Evolutionary conservation across 2,329 filamentous ascomycete species (phyloP).

Genomic region (Phyllosticta citribraziliensis): DNA sequence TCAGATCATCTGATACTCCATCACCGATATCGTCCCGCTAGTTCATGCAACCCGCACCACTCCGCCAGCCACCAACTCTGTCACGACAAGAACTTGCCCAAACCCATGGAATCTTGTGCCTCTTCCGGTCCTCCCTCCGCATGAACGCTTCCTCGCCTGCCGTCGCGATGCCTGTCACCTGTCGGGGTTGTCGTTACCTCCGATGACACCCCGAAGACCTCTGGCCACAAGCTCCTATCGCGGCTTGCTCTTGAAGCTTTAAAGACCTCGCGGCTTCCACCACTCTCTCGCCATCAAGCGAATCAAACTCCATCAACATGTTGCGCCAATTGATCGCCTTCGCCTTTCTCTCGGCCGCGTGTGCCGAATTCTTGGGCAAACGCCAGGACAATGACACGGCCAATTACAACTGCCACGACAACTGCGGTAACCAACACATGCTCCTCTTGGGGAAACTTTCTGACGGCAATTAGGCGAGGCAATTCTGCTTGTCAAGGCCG

Average conservation of each 20-base stretch:
- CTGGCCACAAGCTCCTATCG: not conserved
- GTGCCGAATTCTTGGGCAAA: not conserved
- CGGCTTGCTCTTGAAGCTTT: not conserved
- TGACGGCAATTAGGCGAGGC: constrained; percentile 16
- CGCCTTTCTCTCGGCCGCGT: not conserved
- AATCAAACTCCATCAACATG: not conserved
- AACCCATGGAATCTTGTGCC: not conserved
- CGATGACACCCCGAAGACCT: too few relatives aligned
- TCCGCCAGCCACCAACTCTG: not conserved
- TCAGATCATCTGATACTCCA: constrained; percentile 10
- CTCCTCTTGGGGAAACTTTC: not conserved
- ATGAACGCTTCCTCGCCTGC: not conserved
- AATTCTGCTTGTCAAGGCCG: constrained; percentile 16
- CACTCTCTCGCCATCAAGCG: not conserved
- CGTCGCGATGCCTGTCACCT: not conserved
- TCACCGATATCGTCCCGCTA: constrained; percentile 6
- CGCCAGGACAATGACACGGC: constrained; percentile 11
- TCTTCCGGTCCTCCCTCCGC: not conserved
- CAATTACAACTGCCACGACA: constrained; percentile 26
- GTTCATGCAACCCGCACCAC: not conserved
- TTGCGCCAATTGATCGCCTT: not conserved
- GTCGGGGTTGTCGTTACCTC: not conserved
- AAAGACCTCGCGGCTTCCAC: not conserved
- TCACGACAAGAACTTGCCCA: not conserved
- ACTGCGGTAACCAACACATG: constrained; percentile 21